These are phyloP conservation scores for Hanseniaspora uvarum DNA, from an alignment of 1,139 yeast genomes.

Conservation along the genomic window DNA sequence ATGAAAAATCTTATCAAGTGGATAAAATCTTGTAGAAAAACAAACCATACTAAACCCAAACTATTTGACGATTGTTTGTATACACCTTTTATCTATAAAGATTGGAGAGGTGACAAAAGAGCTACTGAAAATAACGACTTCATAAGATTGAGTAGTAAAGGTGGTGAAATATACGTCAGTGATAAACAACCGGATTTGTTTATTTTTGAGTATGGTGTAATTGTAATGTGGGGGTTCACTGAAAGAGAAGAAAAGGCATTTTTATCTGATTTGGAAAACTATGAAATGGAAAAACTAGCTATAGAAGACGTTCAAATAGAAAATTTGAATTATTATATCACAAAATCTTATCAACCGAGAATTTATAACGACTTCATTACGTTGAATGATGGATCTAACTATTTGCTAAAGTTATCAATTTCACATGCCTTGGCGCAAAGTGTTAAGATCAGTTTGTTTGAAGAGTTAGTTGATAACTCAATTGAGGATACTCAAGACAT, in stretches of 20 bases:
- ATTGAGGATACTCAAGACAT: slow-evolving; percentile 94
- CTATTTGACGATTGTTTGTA: slow-evolving; percentile 88
- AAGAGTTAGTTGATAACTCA: slow-evolving; percentile 88
- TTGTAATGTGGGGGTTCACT: slow-evolving; percentile 91
- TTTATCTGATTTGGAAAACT: slow-evolving; percentile 68
- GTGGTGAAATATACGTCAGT: slow-evolving; percentile 82
- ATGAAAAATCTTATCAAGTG: slow-evolving; percentile 81
- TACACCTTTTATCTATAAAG: slow-evolving; percentile 77
- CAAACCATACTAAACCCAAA: slow-evolving; percentile 71
- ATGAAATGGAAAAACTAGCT: slow-evolving; percentile 82
- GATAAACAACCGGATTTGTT: slow-evolving; percentile 66
- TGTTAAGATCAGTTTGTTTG: slow-evolving; percentile 86
- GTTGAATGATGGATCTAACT: slow-evolving; percentile 77
- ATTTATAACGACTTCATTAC: slow-evolving; percentile 92
- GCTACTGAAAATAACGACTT: slow-evolving; percentile 37
- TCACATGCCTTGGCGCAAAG: slow-evolving; percentile 90
- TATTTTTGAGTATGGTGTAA: slow-evolving; percentile 87
- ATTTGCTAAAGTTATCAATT: slow-evolving; percentile 77
- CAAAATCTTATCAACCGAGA: slow-evolving; percentile 86
- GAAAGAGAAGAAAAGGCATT: slow-evolving; percentile 75
- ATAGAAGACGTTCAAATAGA: slow-evolving; percentile 87
- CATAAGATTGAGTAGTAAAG: slow-evolving; percentile 77
- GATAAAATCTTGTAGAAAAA: slow-evolving; percentile 66
- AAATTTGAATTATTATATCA: slow-evolving; percentile 86
- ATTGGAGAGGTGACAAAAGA: slow-evolving; percentile 52